Base-by-base conservation (phyloP, 139 green algal genomes). In the Pleodorina starrii region DNA sequence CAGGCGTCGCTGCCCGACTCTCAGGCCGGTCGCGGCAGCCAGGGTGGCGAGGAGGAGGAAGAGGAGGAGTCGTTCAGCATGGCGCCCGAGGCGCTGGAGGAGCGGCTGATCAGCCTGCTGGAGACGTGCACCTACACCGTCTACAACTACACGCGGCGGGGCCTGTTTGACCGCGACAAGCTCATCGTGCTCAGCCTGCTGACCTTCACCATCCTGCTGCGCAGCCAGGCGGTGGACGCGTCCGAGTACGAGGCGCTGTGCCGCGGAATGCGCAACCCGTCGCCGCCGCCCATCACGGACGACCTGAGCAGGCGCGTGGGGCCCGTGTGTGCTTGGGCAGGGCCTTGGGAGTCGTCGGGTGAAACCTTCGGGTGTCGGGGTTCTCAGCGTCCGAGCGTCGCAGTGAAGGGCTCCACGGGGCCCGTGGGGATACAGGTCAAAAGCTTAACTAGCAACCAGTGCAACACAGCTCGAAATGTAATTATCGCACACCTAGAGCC, bases 161-260 rank as follows among this genome's bases (percentile, higher is more conserved):
- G 96, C 35, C 94, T 98, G 74, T 98, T 98, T 83, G 96, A 98
- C 90, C 91, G 92, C 36, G 96, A 98, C 93, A 98, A 97, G 92
- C 93, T 97, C 42, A 97, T 97, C 83, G 93, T 97, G 43, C 93
- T 95, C n/a, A 95, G 93, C 46, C 93, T 97, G 89, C 94, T 98
- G 46, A 97, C 95, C 36, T 96, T 98, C 90, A 94, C 85, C 44
- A 95, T 97, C 84, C 78, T 94, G 57, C 69, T 94, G 75, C 71
- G 89, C 0, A 92, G 88, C 89, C 91, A 94, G 78, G 68, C 79
- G n/a, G 95, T 98, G 14, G 94, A 97, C 77, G 27, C 86, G 1
- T 86, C 91, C 1, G 96, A 98, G 92, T 96, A 98, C 89, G 94
- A 95, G 77, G 94, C 93, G 25, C 94, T 98, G 81, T 95, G 93